phyloP scores from a whole-genome alignment of 805 yeast species.

The Helenozyma rhizophorensis region DNA sequence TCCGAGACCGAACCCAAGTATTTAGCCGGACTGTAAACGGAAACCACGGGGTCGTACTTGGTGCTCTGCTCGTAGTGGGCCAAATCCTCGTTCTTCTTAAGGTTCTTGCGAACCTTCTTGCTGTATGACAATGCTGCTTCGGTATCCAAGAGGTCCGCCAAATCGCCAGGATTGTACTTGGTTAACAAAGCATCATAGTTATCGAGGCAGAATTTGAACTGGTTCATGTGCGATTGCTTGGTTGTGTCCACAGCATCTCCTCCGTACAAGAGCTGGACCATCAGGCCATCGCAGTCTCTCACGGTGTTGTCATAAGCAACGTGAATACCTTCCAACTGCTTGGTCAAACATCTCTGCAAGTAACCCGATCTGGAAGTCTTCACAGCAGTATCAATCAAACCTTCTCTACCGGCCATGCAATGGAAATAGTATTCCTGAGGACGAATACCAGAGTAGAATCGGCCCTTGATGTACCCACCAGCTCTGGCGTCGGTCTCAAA shows the following conservation, averaged over 20 bases:
- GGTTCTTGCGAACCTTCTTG: constrained; percentile 74
- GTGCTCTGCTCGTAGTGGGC: constrained; percentile 59
- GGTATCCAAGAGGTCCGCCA: constrained; percentile 71
- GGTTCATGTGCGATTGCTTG: constrained; percentile 89
- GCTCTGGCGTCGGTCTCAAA: constrained; percentile 97
- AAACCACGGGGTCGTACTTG: constrained; percentile 84
- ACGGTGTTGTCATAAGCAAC: constrained; percentile 92
- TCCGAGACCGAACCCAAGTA: constrained; percentile 93
- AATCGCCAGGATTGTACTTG: constrained; percentile 80
- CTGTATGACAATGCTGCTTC: constrained; percentile 75
- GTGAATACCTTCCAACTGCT: constrained; percentile 96
- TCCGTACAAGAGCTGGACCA: constrained; percentile 94
- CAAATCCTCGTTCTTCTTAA: constrained; percentile 56
- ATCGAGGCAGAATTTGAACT: constrained; percentile 88
- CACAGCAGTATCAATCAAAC: constrained; percentile 98
- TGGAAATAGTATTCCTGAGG: constrained; percentile 99
- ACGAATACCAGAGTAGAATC: constrained; percentile 95
- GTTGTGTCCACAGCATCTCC: constrained; percentile 96
- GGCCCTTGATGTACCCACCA: constrained; percentile 95
- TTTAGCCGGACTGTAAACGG: constrained; percentile 82
- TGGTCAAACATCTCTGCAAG: constrained; percentile 95
- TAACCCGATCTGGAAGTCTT: constrained; percentile 98
- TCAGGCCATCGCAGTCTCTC: constrained; percentile 90
- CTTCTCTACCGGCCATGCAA: constrained; percentile 99
- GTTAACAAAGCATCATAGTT: constrained; percentile 82